Conservation (phyloP, 2,329 filamentous ascomycete genomes). For the Aspergillus brunneoviolaceus region DNA sequence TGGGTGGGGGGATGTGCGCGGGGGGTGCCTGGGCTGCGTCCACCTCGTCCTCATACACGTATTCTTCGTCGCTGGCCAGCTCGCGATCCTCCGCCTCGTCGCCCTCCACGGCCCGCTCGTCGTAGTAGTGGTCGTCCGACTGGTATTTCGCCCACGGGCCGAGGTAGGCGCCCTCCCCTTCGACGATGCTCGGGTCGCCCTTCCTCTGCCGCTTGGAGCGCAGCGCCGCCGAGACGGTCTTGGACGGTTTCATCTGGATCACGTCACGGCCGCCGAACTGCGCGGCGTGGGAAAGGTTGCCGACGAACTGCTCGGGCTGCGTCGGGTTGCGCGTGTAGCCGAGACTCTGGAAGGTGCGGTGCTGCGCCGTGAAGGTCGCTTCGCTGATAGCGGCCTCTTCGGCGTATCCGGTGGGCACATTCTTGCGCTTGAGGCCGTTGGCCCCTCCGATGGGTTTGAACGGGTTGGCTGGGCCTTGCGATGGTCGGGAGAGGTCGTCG, state of each 20-base stretch:
- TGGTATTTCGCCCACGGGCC: slow-evolving; percentile 92
- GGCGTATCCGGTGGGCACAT: slow-evolving; percentile 79
- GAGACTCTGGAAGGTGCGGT: slow-evolving; percentile 73
- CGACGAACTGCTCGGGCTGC: slow-evolving; percentile 43
- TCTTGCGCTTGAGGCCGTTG: slow-evolving; percentile 69
- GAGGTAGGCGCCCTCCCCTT: slow-evolving; percentile 84
- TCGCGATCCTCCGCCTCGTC: slow-evolving; percentile 61
- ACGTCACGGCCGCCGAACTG: slow-evolving; percentile 52
- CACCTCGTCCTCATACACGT: slow-evolving; percentile 65
- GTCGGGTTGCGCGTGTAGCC: slow-evolving; percentile 54
- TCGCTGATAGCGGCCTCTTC: slow-evolving; percentile 89
- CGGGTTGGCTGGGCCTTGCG: slow-evolving; percentile 70
- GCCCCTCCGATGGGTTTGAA: slow-evolving; percentile 62
- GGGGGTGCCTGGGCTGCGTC: slow-evolving; percentile 50
- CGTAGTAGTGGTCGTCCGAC: slow-evolving; percentile 68
- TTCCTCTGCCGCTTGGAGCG: slow-evolving; percentile 78
- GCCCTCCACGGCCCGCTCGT: slow-evolving; percentile 59
- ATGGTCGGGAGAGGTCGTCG: slow-evolving; percentile 66
- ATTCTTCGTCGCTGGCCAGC: slow-evolving; percentile 75
- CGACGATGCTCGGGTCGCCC: slow-evolving; percentile 77
- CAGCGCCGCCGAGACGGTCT: slow-evolving; percentile 68
- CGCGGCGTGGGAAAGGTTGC: slow-evolving; percentile 49
- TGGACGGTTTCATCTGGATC: slow-evolving; percentile 59
- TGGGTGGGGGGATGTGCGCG: slow-evolving; percentile 45
- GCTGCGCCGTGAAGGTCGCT: slow-evolving; percentile 82